Evolutionary conservation across 148 eudicot genomes (phyloP).

Genomic region (Rhododendron griersonianum): DNA sequence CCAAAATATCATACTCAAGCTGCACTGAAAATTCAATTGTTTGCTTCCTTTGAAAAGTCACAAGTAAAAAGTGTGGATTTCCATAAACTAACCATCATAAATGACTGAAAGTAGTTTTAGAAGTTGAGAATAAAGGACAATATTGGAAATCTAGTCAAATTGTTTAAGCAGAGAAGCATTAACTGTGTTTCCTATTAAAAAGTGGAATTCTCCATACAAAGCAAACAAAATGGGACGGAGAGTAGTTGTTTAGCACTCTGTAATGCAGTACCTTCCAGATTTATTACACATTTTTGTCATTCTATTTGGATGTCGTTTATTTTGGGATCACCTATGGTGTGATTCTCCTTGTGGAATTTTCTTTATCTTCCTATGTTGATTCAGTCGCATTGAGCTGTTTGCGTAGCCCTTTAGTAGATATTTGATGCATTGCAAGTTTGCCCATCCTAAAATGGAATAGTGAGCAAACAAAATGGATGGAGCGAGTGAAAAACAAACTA

Average conservation of each 20-base stretch:
- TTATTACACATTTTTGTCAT: not conserved
- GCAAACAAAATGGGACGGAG: not conserved
- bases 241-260: not conserved
- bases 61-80: not conserved
- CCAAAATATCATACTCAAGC: slow-evolving; percentile 94
- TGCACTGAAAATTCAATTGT: slow-evolving; percentile 17
- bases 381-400: not conserved
- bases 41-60: not conserved
- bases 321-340: not conserved
- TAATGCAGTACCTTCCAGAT: no score
- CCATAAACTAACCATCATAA: not conserved
- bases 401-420: not conserved
- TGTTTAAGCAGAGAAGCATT: not conserved
- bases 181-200: not conserved
- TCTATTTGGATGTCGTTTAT: not conserved
- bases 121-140: not conserved
- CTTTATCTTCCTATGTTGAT: not conserved
- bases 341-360: not conserved
- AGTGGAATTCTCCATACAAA: not conserved
- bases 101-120: not conserved
- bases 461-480: not conserved
- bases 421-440: not conserved
- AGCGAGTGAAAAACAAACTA: not conserved
- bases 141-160: not conserved
- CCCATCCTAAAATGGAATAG: not conserved